Evolutionary conservation across 768 basidiomycete genomes (phyloP).

Genomic region (Leccinum boreale): DNA sequence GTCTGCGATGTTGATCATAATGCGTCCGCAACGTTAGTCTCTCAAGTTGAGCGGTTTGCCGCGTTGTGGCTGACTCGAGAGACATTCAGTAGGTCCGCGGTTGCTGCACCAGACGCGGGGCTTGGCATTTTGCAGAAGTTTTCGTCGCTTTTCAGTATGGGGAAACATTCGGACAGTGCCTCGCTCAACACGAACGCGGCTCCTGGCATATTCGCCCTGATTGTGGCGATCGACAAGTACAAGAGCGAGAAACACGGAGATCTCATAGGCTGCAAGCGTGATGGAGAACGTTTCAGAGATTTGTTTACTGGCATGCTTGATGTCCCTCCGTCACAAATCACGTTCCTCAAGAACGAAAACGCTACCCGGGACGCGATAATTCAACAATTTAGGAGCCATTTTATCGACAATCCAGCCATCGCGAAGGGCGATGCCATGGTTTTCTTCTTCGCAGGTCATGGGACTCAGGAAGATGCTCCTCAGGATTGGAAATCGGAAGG

Average conservation of each 20-base stretch:
- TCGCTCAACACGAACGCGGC: background rate
- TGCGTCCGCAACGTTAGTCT: background rate
- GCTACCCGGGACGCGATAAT: conserved; percentile 13
- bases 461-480: conserved; percentile 6
- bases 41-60: conserved; percentile 4
- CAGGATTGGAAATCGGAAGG: conserved; percentile 13
- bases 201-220: conserved; percentile 19
- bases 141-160: background rate
- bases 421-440: conserved; percentile 15
- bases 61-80: background rate
- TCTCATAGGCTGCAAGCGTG: conserved; percentile 18
- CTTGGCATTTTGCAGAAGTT: background rate
- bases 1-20: background rate
- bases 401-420: conserved; percentile 8
- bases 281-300: conserved; percentile 11
- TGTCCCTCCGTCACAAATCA: conserved; percentile 9
- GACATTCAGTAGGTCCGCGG: background rate
- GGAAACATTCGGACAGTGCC: background rate
- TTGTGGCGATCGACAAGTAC: conserved; percentile 18
- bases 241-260: background rate
- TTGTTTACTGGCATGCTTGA: conserved; percentile 12
- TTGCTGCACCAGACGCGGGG: background rate
- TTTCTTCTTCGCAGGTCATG: conserved; percentile 22
- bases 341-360: conserved; percentile 14
- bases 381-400: conserved; percentile 4